A percentile compares a stretch with the other conserved stretches of the same genome.
These are phyloP conservation scores for Yarrowia deformans DNA, from an alignment of 805 yeast genomes.

Conservation along the genomic window DNA sequence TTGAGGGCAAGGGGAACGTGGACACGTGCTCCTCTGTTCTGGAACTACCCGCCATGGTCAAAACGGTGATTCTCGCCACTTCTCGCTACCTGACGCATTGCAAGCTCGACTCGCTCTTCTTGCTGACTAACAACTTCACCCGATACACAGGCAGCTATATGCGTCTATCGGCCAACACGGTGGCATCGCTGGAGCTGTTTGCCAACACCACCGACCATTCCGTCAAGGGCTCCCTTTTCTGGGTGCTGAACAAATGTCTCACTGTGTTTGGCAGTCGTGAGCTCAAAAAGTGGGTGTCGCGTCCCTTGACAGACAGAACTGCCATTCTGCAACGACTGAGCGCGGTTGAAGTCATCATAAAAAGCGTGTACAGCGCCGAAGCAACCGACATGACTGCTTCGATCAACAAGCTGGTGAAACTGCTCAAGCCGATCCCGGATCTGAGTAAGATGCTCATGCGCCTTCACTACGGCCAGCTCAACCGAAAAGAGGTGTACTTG, in stretches of 20 bases:
- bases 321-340: constrained; percentile 66
- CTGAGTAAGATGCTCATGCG: constrained; percentile 26
- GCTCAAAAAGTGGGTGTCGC: constrained; percentile 73
- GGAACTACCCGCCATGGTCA: constrained; percentile 46
- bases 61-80: constrained; percentile 57
- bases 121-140: constrained; percentile 58
- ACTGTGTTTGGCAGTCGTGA: constrained; percentile 78
- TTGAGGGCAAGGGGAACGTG: constrained; percentile 2
- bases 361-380: not conserved
- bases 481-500: constrained; percentile 3
- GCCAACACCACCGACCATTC: constrained; percentile 64
- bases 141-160: constrained; percentile 60
- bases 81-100: constrained; percentile 68
- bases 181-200: constrained; percentile 78
- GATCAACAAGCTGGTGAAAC: constrained; percentile 51
- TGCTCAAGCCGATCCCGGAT: constrained; percentile 33
- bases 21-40: constrained; percentile 35
- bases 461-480: constrained; percentile 41
- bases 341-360: constrained; percentile 55
- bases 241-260: constrained; percentile 81
- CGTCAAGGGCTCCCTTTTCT: constrained; percentile 72
- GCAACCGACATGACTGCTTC: not conserved
- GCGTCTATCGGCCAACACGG: constrained; percentile 68
- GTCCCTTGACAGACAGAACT: constrained; percentile 67
- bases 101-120: constrained; percentile 63